Base-by-base conservation (phyloP, 306 rosid species). In the Gastrolobium bilobum region DNA sequence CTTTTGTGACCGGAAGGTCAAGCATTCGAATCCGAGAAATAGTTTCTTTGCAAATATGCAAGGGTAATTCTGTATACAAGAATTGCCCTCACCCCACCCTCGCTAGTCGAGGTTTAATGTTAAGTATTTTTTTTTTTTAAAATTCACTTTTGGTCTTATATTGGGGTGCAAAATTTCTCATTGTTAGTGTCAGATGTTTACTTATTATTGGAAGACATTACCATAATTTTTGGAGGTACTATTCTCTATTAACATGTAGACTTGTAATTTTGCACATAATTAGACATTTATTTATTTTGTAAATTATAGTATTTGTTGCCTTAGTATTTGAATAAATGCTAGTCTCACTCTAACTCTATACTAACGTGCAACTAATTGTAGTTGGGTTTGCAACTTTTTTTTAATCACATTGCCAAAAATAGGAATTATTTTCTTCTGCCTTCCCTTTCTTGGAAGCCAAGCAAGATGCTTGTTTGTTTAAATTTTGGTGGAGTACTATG, bases 391-490 rank as follows among this genome's bases (percentile, higher is more conserved):
- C 34, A 50, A 51, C 26, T 20, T 54, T 50, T 68, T 37, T 73
- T 4, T 46, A 48, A 60, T 60, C 30, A n/a, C 47, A 47, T 51
- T 59, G 63, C 43, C 60, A 44, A 78, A 78, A 26, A 11, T 58
- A 46, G 44, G 44, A 33, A 10, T 63, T 68, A 70, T 30, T 31
- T 52, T 20, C 47, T 75, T 79, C 79, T 79, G 44, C 47, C 15
- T 48, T 75, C 11, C 69, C 61, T 60, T 65, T 43, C 60, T 43
- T 51, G 42, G 78, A 9, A 56, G 62, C 56, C 72, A 76, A 76
- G 71, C 72, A 15, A 48, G 62, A 66, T 15, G 65, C 62, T 67
- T 72, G 30, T 73, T 66, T 76, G 37, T 47, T 79, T 11, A 53
- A 76, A 38, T 38, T 76, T 59, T 6, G 30, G 5, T 9, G 40